Evolutionary conservation across 176 grass and related monocot genomes (phyloP).

Genomic region (Oryza glumipatula): DNA sequence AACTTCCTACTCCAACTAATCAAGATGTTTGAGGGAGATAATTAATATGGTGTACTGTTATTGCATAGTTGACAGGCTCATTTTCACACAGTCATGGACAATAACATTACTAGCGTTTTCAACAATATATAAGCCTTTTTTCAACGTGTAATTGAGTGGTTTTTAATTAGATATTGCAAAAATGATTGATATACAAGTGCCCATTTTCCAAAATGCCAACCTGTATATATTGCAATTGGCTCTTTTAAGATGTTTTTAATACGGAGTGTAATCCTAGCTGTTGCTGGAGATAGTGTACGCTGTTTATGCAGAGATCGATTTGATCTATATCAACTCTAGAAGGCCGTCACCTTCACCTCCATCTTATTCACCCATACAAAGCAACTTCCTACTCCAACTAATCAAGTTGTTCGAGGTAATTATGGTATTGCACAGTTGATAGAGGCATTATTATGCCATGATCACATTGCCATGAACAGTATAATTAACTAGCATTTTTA

Average conservation of each 20-base stretch:
- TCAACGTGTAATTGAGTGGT: no score
- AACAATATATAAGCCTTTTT: no score
- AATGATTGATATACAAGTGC: no score
- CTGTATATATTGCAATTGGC: no score
- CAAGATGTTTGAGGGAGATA: neutral
- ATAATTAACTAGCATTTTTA: neutral
- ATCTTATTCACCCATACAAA: slow-evolving; percentile 27
- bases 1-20: slow-evolving; percentile 57
- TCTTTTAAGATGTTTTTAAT: no score
- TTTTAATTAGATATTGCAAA: no score
- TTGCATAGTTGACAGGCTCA: neutral
- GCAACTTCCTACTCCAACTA: slow-evolving; percentile 56
- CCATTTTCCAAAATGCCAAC: no score
- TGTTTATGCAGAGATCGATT: neutral
- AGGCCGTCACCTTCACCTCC: slow-evolving; percentile 31
- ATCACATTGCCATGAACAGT: neutral
- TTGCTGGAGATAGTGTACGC: neutral
- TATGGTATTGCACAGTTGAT: neutral
- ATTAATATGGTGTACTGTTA: neutral
- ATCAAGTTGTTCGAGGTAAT: slow-evolving; percentile 4
- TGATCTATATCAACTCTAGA: neutral
- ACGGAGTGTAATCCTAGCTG: no score
- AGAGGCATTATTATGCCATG: neutral
- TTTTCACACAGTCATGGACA: neutral
- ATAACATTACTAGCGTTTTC: no score